Conservation (phyloP, 108 stramenopile species). For the Skeletonema potamos region DNA sequence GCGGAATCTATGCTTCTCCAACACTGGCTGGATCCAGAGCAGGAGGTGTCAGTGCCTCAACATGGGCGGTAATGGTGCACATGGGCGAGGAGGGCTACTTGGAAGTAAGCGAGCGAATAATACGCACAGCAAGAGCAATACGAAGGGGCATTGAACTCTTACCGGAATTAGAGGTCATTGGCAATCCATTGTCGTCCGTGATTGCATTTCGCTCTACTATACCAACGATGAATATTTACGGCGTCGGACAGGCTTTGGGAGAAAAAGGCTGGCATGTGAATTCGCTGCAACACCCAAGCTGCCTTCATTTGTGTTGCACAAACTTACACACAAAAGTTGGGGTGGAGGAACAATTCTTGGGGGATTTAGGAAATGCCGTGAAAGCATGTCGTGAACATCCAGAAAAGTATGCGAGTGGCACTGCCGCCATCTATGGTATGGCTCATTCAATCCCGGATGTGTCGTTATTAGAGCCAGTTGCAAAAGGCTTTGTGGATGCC, state of each 20-base stretch:
- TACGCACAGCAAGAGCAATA: slow-evolving; percentile 59
- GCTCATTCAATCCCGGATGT: slow-evolving; percentile 6
- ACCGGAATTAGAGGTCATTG: slow-evolving; percentile 53
- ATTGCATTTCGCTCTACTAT: slow-evolving; percentile 41
- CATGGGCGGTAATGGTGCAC: slow-evolving; percentile 82
- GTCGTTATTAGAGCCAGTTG: slow-evolving; percentile 13
- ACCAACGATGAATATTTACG: slow-evolving; percentile 60
- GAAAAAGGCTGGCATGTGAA: slow-evolving; percentile 79
- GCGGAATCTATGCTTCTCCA: slow-evolving; percentile 89
- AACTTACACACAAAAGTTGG: slow-evolving; percentile 22
- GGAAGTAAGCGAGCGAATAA: slow-evolving; percentile 52
- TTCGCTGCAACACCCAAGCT: slow-evolving; percentile 74
- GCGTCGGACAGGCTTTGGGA: slow-evolving; percentile 61
- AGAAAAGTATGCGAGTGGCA: slow-evolving; percentile 45
- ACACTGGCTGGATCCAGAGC: slow-evolving; percentile 84
- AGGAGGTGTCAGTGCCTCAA: slow-evolving; percentile 73
- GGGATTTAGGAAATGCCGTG: slow-evolving; percentile 58
- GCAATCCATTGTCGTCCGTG: slow-evolving; percentile 78
- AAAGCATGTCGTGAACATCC: slow-evolving; percentile 42
- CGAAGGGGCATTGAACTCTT: slow-evolving; percentile 53
- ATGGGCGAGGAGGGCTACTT: slow-evolving; percentile 78
- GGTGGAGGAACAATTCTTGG: slow-evolving; percentile 53
- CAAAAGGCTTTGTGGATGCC: slow-evolving; percentile 10
- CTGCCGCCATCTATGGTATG: slow-evolving; percentile 77
- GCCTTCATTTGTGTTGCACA: slow-evolving; percentile 81